Conservation (phyloP, 495 filamentous ascomycete genomes). For the Bacidia gigantensis region DNA sequence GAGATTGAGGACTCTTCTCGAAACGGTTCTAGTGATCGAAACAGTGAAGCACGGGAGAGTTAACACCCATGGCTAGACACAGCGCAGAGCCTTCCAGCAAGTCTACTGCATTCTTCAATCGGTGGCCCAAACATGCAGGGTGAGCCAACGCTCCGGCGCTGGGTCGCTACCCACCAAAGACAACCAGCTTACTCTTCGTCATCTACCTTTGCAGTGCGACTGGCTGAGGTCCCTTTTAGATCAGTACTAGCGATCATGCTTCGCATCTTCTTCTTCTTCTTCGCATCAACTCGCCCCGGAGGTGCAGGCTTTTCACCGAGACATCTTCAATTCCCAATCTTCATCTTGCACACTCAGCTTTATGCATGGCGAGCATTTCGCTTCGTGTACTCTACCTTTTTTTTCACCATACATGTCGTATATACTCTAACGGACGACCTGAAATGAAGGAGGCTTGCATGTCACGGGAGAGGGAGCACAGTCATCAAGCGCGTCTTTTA, state of each 20-base stretch:
- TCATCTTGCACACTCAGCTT: neutral
- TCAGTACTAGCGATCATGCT: too few relatives aligned
- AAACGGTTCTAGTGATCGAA: slow-evolving; percentile 13
- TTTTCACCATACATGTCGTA: neutral
- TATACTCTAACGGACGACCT: neutral
- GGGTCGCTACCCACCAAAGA: too few relatives aligned
- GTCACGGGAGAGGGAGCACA: neutral
- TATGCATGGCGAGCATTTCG: neutral
- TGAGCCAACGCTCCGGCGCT: too few relatives aligned
- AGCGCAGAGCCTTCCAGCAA: too few relatives aligned
- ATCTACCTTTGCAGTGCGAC: too few relatives aligned
- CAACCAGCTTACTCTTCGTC: too few relatives aligned
- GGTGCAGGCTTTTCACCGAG: neutral
- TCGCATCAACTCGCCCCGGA: neutral
- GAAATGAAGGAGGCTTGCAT: neutral
- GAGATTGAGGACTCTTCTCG: slow-evolving; percentile 15
- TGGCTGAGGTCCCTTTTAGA: too few relatives aligned
- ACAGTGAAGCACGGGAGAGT: slow-evolving; percentile 18
- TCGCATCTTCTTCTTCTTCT: too few relatives aligned
- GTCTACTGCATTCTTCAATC: too few relatives aligned
- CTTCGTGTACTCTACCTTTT: neutral
- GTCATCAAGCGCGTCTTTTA: neutral
- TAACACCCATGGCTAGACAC: neutral
- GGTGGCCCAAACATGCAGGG: too few relatives aligned
- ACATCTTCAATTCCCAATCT: neutral